Base-by-base conservation (phyloP, 139 green algal species). In the Cymbomonas tetramitiformis region DNA sequence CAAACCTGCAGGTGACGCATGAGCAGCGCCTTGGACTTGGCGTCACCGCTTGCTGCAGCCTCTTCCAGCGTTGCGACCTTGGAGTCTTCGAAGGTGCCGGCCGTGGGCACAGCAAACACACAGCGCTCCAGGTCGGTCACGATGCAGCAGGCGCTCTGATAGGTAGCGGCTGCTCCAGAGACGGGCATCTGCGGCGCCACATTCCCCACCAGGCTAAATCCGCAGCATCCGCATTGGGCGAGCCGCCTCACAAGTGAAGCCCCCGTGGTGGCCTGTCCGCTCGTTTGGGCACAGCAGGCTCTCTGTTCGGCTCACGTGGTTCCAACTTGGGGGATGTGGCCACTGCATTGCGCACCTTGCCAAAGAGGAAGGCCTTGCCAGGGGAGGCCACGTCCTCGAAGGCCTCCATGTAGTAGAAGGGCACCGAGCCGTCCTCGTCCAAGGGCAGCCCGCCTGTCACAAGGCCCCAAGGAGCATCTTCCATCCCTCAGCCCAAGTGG, bases 381-480 rank as follows among this genome's bases (percentile, higher is more conserved):
- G 70, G 51, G 24, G 21, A 5, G 2, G 15, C 38, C 19, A 50
- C 38, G 67, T 94, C 88, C 69, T 95, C 86, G 58, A 90, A 79
- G 0, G 80, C 84, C 46, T 97, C 88, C 12, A 95, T 18, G 33
- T 93, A 74, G 71, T 81, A 96, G 62, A 95, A 93, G 8, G 77
- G 77, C 39, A 95, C 59, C 25, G 48, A 61, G 10, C 74, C 77
- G 8, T 86, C 56, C 1, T 21, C 48, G 19, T 91, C 79, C 29
- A 87, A 38, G 0, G 77, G 74, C 41, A 93, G 74, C 24, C 12
- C 28, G 10, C 7, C 26, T 24, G 10, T 28, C 4, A 28, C 46
- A 30, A 57, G n/a, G 15, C 41, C 54, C n/a, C 46, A 49, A 28
- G 43, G 51, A 2, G 39, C 23, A 0, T 51, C 46, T 9, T 32